Percentiles rank a stretch among this genome's conserved stretches.
These are phyloP conservation scores for Cryphonectria carpinicola DNA, from an alignment of 2,329 filamentous ascomycete species.

Conservation along the genomic window DNA sequence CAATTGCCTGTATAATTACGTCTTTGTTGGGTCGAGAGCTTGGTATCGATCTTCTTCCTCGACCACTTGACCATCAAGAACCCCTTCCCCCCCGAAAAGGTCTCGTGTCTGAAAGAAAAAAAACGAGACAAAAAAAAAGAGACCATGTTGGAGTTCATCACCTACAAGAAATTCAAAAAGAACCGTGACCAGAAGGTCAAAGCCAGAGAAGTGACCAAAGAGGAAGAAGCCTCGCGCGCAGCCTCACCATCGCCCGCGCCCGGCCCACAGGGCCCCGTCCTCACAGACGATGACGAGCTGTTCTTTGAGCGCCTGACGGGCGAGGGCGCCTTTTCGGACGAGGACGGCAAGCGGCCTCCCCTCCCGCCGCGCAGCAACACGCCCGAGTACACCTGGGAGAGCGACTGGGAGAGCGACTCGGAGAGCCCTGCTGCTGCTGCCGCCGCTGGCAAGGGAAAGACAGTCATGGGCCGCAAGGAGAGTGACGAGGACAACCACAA, in stretches of 20 bases:
- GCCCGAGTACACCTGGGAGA: slow-evolving; percentile 54
- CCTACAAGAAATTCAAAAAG: slow-evolving; percentile 66
- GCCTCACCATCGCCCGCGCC: slow-evolving; percentile 9
- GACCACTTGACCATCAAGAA: background rate
- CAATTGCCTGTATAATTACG: background rate
- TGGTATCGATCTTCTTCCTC: background rate
- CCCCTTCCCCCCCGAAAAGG: background rate
- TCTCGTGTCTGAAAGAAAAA: no score
- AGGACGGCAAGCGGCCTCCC: slow-evolving; percentile 52
- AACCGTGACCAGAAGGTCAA: slow-evolving; percentile 35
- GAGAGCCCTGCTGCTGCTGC: slow-evolving; percentile 24
- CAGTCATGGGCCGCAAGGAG: slow-evolving; percentile 35
- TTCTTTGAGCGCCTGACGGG: slow-evolving; percentile 61
- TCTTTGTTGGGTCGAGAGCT: background rate
- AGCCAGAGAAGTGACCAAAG: slow-evolving; percentile 49
- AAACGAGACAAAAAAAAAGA: slow-evolving; percentile 9
- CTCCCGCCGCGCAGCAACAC: slow-evolving; percentile 59
- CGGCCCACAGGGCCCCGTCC: slow-evolving; percentile 46
- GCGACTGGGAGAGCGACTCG: slow-evolving; percentile 42
- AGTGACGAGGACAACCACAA: slow-evolving; percentile 35
- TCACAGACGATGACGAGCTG: slow-evolving; percentile 60
- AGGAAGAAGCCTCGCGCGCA: slow-evolving; percentile 31
- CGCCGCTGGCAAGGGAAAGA: slow-evolving; percentile 30
- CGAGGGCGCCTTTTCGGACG: slow-evolving; percentile 43
- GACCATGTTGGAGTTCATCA: slow-evolving; percentile 66